Base-by-base conservation (phyloP, 305 asterid species). In the Lippia alba region DNA sequence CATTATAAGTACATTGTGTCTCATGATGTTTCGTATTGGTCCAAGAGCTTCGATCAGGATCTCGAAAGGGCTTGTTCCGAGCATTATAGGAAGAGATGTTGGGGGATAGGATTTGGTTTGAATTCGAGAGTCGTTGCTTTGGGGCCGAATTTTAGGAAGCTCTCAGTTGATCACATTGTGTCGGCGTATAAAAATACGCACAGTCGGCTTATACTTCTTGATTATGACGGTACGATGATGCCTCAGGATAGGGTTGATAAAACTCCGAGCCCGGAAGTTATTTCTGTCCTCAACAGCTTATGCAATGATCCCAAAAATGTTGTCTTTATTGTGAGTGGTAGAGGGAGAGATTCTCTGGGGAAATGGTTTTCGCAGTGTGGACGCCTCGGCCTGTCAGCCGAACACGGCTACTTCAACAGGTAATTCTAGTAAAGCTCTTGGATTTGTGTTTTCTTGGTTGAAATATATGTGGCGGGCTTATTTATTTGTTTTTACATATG, bases 331-430 rank as follows among this genome's bases (percentile, higher is more conserved):
- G 95, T 91, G n/a, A 91, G 97, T 62, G 97, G 97, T 44, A 81
- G 97, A 80, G 96, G 95, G 12, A 87, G 68, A 70, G 91, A 83
- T 61, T 74, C 96, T 8, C 73, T 91, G 5, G 77, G 87, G 14
- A 78, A 80, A 66, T 91, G 97, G 97, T 89, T 89, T 70, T 81
- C 82, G 15, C 85, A 85, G 0, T 91, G 97, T 69, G 87, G 85
- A 53, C 74, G 63, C 20, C 97, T 91, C 0, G 97, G 97, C 14
- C 82, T 91, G 5, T 86, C 97, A 55, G 97, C 96, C 8, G 97
- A 91, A 66, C 97, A 91, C 44, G 97, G 97, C 40, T 89, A 86
- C 83, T 91, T 89, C 77, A 91, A 82, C 10, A 78, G 96, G 97
- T 91, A 76, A 58, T 0, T 41, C 4, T n/a, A 56, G 9, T 55